Evolutionary conservation across 2,329 filamentous ascomycete genomes (phyloP).

Genomic region (Fusarium denticulatum): DNA sequence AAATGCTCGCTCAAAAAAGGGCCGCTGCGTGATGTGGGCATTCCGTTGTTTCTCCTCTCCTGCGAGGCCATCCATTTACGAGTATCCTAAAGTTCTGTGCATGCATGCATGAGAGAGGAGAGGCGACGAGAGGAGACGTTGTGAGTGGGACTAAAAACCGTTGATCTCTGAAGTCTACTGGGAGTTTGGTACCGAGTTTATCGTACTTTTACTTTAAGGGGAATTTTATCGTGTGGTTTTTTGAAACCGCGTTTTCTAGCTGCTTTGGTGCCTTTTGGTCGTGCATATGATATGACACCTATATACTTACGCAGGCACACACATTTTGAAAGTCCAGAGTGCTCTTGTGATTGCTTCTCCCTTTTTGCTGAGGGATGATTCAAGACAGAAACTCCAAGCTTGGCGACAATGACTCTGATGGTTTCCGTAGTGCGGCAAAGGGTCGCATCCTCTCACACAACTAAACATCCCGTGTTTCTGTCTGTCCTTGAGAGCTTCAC

Average conservation of each 20-base stretch:
- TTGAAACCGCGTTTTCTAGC: conserved; percentile 5
- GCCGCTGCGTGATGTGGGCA: neutral
- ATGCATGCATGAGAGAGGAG: conserved; percentile 14
- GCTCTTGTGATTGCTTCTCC: neutral
- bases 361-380: conserved; percentile 16
- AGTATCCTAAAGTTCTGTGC: conserved; percentile 9
- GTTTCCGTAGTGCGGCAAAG: conserved; percentile 15
- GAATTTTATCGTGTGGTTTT: neutral
- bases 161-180: conserved; percentile 3
- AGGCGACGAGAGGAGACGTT: neutral
- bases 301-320: neutral
- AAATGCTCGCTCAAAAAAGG: neutral
- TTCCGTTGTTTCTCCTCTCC: neutral
- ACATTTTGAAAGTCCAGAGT: neutral
- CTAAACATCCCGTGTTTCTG: neutral
- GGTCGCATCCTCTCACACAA: conserved; percentile 24
- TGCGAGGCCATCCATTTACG: neutral
- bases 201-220: neutral
- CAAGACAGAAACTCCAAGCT: neutral
- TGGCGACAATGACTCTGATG: neutral
- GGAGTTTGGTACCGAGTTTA: conserved; percentile 3
- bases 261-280: conserved; percentile 3
- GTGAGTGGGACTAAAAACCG: conserved; percentile 20
- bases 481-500: conserved; percentile 15
- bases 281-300: conserved; percentile 15